Conservation (phyloP, 179 eudicot genomes). For the Corrigiola litoralis region DNA sequence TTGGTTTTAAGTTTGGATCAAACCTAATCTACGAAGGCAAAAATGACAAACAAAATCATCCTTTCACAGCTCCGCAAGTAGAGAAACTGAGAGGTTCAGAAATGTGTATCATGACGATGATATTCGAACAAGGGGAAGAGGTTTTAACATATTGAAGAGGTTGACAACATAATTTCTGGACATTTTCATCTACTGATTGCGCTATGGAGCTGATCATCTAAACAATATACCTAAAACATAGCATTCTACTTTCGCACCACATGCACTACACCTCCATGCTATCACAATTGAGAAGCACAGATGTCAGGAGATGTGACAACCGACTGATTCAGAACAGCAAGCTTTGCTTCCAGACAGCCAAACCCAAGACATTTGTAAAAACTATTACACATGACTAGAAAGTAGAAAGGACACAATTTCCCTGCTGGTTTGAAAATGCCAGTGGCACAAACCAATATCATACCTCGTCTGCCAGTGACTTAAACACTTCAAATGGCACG, state of each 20-base stretch:
- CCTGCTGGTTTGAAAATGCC: neutral
- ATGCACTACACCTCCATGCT: neutral
- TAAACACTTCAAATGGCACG: constrained; percentile 82
- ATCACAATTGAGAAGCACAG: neutral
- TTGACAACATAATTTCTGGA: no score
- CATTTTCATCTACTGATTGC: no score
- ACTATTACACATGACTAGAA: neutral
- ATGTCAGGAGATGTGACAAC: neutral
- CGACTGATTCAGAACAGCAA: constrained; percentile 1
- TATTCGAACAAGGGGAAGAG: no score
- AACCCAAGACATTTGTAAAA: neutral
- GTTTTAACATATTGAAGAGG: neutral
- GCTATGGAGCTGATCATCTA: neutral
- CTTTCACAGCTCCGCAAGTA: no score
- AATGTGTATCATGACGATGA: no score
- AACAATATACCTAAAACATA: neutral
- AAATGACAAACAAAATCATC: no score
- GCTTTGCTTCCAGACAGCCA: neutral
- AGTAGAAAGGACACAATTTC: neutral
- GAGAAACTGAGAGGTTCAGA: no score
- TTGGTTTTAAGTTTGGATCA: no score
- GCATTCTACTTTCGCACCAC: neutral
- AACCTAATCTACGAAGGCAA: no score
- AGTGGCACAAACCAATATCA: neutral
- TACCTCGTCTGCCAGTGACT: constrained; percentile 97